Percentiles rank a stretch among this genome's conserved stretches.
Conservation (phyloP, 176 grass and related monocot species). For the Oryza punctata region DNA sequence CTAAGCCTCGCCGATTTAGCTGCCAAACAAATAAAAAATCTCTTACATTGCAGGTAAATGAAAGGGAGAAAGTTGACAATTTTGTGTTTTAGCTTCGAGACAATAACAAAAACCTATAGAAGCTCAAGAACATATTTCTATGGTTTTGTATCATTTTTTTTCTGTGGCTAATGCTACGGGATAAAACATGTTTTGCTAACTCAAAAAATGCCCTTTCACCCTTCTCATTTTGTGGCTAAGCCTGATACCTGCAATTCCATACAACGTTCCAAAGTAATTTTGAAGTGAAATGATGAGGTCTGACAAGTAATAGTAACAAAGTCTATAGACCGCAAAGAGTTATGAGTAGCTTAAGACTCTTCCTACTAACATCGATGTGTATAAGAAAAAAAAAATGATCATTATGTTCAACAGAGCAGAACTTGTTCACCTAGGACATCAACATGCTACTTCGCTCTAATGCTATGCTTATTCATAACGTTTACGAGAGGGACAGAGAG, state of each 20-base stretch:
- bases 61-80: background rate
- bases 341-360: background rate
- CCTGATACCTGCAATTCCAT: background rate
- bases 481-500: background rate
- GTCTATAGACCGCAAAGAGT: background rate
- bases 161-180: background rate
- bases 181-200: background rate
- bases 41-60: background rate
- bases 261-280: background rate
- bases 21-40: slow-evolving; percentile 34
- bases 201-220: background rate
- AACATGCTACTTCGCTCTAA: background rate
- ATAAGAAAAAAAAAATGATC: background rate
- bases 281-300: background rate
- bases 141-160: too few relatives aligned
- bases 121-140: slow-evolving; percentile 8
- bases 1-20: slow-evolving; percentile 77
- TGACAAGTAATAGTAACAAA: background rate
- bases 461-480: background rate
- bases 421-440: background rate
- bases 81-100: background rate
- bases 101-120: background rate
- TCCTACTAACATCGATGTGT: background rate
- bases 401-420: slow-evolving; percentile 11
- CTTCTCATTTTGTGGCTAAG: background rate